Evolutionary conservation across 2,329 filamentous ascomycete species (phyloP).

Genomic region (Nigrospora sphaerica): DNA sequence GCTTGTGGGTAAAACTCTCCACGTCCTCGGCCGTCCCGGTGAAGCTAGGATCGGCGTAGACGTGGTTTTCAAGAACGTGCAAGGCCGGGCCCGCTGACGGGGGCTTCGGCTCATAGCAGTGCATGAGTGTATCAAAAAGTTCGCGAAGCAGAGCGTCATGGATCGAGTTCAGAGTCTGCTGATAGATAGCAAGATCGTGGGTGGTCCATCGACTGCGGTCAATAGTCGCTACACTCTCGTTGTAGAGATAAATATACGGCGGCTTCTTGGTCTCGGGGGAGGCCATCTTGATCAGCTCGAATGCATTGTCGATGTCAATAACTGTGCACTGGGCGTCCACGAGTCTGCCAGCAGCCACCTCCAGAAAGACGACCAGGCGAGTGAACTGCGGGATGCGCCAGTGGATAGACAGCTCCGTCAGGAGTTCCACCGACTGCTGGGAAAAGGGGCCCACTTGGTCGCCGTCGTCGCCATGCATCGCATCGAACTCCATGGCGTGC

Average conservation of each 20-base stretch:
- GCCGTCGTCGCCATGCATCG: slow-evolving; percentile 45
- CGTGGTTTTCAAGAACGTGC: slow-evolving; percentile 73
- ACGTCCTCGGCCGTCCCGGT: slow-evolving; percentile 62
- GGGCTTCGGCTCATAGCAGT: slow-evolving; percentile 83
- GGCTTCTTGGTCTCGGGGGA: slow-evolving; percentile 59
- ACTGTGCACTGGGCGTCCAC: slow-evolving; percentile 74
- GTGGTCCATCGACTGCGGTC: slow-evolving; percentile 60
- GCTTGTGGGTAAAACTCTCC: slow-evolving; percentile 62
- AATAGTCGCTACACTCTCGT: slow-evolving; percentile 45
- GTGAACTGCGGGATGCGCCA: slow-evolving; percentile 87
- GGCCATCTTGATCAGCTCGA: slow-evolving; percentile 73
- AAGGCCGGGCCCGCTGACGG: slow-evolving; percentile 74
- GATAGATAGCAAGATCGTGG: slow-evolving; percentile 63
- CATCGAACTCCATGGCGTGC: slow-evolving; percentile 63
- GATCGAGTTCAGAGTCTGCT: slow-evolving; percentile 64
- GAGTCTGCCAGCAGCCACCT: slow-evolving; percentile 80
- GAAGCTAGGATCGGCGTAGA: slow-evolving; percentile 73
- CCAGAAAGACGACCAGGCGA: slow-evolving; percentile 71
- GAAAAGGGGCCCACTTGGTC: slow-evolving; percentile 53
- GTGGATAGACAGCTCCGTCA: slow-evolving; percentile 77
- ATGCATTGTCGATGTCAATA: slow-evolving; percentile 75
- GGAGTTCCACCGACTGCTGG: slow-evolving; percentile 70
- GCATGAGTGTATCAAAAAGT: slow-evolving; percentile 78
- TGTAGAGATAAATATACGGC: slow-evolving; percentile 45
- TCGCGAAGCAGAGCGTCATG: slow-evolving; percentile 82